Base-by-base conservation (phyloP, 257 asterid species). In the Schizonepeta tenuifolia region DNA sequence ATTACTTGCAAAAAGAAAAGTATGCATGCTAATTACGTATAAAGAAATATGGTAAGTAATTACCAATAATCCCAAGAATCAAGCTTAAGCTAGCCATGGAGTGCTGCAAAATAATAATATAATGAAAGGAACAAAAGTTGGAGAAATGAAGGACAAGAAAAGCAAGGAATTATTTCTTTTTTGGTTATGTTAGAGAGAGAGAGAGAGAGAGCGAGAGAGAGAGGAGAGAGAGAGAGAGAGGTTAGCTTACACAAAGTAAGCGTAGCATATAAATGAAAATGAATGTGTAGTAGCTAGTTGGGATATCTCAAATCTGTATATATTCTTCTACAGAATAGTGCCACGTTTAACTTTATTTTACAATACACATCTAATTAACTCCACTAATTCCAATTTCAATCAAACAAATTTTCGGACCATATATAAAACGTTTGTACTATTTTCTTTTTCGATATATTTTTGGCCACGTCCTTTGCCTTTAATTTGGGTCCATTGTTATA, bases 1-100 rank as follows among this genome's bases (percentile, higher is more conserved):
- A n/a, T n/a, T n/a, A n/a, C n/a, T n/a, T n/a, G n/a, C n/a, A n/a
- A n/a, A n/a, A n/a, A n/a, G n/a, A n/a, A n/a, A n/a, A n/a, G n/a
- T n/a, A n/a, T n/a, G n/a, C n/a, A n/a, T 28, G 5, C 33, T 28
- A 5, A 10, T 5, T 13, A 3, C 35, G 10, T 4, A 61, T 9
- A 44, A 18, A 8, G 22, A 18, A 1, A 5, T 31, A 17, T 1
- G 11, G 5, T 24, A 13, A 61, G 3, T 15, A 9, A 13, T 31
- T 74, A 85, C 89, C 89, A 50, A 85, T 65, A 62, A 85, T 71
- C 71, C 89, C 89, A 31, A 85, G 75, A 71, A 85, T 76, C 68
- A 85, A 67, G 79, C 82, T 82, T 14, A 82, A 54, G 70, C 46
- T 41, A 66, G 81, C 87, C 86, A 84, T 84, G 18, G 71, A 20